Evolutionary conservation across 495 filamentous ascomycete genomes (phyloP).

Genomic region (Filosporella fistucella): DNA sequence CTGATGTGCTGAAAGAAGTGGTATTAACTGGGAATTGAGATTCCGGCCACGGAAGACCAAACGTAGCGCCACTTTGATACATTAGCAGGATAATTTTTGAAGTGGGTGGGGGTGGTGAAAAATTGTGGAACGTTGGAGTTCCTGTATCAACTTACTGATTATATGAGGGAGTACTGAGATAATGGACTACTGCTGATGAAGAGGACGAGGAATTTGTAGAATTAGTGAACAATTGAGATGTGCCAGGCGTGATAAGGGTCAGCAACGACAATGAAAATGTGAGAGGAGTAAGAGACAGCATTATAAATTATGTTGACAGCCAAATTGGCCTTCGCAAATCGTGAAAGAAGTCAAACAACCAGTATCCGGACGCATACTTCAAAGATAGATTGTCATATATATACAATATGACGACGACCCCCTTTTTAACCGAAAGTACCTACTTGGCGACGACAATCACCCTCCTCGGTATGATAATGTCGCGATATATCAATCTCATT

Average conservation of each 20-base stretch:
- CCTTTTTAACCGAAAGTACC: neutral
- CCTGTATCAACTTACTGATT: no score
- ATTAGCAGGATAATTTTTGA: no score
- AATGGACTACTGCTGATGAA: neutral
- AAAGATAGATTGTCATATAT: neutral
- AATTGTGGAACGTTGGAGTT: no score
- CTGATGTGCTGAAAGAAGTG: neutral
- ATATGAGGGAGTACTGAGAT: neutral
- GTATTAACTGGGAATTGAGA: neutral
- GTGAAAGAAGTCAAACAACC: neutral
- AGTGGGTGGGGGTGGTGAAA: no score
- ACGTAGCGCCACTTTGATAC: constrained; percentile 1
- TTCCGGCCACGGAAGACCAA: constrained; percentile 4
- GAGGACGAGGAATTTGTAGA: neutral
- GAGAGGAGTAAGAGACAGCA: neutral
- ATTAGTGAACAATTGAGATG: neutral
- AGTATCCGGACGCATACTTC: no score
- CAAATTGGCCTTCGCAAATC: neutral
- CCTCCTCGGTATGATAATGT: constrained; percentile 1
- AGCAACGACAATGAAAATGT: neutral
- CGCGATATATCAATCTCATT: neutral
- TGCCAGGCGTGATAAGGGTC: neutral
- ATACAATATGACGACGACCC: neutral
- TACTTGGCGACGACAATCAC: neutral
- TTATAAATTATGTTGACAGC: neutral